Conservation (phyloP, 495 filamentous ascomycete genomes). For the Hypoxylon crocopeplum region DNA sequence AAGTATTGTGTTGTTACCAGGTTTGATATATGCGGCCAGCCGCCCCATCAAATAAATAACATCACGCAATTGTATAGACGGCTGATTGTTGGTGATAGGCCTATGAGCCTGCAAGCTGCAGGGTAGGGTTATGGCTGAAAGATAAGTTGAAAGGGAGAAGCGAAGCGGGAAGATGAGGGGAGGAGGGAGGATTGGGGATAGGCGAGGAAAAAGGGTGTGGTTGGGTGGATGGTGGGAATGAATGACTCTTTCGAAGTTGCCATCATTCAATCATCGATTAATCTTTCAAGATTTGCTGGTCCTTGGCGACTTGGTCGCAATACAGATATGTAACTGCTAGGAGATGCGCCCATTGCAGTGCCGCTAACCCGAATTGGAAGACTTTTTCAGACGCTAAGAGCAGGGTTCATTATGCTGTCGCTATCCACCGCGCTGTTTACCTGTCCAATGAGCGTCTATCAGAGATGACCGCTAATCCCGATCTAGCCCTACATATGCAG, state of each 20-base stretch:
- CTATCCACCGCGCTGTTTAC: slow-evolving; percentile 1
- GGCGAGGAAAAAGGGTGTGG: neutral
- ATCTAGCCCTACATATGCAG: no score
- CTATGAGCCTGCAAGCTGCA: slow-evolving; percentile 9
- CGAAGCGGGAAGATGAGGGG: neutral
- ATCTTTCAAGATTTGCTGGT: slow-evolving; percentile 22
- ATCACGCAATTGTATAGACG: slow-evolving; percentile 8
- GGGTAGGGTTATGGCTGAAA: neutral
- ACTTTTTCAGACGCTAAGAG: slow-evolving; percentile 1
- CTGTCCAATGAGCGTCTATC: slow-evolving; percentile 3
- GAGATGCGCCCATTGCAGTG: neutral
- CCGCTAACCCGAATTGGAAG: neutral
- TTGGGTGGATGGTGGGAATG: slow-evolving; percentile 2
- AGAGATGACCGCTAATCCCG: neutral
- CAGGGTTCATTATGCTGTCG: slow-evolving; percentile 4
- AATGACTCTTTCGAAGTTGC: slow-evolving; percentile 25
- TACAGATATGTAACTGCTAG: neutral
- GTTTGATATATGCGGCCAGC: slow-evolving; percentile 16
- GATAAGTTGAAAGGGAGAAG: neutral
- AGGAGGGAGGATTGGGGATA: slow-evolving; percentile 2
- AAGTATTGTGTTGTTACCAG: slow-evolving; percentile 2
- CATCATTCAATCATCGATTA: slow-evolving; percentile 20
- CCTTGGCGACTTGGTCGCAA: slow-evolving; percentile 11
- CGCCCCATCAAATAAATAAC: slow-evolving; percentile 16
- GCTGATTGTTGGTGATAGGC: slow-evolving; percentile 12